Evolutionary conservation across 208 protist species (phyloP).

Genomic region (Endotrypanum monterogeii): DNA sequence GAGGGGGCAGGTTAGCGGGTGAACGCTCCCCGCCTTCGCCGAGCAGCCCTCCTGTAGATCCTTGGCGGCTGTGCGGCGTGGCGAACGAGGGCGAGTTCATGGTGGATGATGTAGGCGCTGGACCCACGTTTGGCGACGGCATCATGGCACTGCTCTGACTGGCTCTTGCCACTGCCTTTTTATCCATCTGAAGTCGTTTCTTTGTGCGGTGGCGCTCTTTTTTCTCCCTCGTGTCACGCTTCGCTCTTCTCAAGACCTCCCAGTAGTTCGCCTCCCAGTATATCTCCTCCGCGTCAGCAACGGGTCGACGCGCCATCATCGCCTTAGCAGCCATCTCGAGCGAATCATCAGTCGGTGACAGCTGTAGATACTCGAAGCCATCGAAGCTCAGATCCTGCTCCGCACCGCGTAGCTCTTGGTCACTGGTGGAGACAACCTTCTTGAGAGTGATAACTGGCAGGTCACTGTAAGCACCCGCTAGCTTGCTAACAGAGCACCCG

Average conservation of each 20-base stretch:
- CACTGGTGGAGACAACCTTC: constrained; percentile 2
- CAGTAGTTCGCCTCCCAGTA: constrained; percentile 74
- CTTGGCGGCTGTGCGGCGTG: constrained; percentile 36
- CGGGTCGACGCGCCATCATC: constrained; percentile 35
- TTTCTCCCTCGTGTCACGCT: constrained; percentile 24
- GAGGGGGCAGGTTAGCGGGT: constrained; percentile 6
- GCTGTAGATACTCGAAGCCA: constrained; percentile 31
- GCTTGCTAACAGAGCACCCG: constrained; percentile 30
- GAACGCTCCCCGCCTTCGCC: constrained; percentile 14
- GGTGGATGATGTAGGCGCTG: constrained; percentile 15
- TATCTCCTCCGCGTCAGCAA: constrained; percentile 52
- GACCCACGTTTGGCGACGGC: constrained; percentile 9
- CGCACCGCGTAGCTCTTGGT: neutral
- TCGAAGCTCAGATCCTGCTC: constrained; percentile 9
- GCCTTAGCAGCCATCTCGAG: constrained; percentile 56
- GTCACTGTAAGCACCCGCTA: constrained; percentile 32
- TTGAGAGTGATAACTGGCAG: constrained; percentile 56
- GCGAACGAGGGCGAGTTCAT: constrained; percentile 26
- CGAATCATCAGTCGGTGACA: constrained; percentile 35
- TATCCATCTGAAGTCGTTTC: constrained; percentile 4
- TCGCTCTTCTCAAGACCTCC: constrained; percentile 33
- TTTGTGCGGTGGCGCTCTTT: constrained; percentile 17
- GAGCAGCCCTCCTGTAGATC: constrained; percentile 15
- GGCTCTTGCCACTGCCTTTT: constrained; percentile 9
- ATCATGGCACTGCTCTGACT: constrained; percentile 12